Conservation (phyloP, 208 protist genomes). For the Leishmania martiniquensis region DNA sequence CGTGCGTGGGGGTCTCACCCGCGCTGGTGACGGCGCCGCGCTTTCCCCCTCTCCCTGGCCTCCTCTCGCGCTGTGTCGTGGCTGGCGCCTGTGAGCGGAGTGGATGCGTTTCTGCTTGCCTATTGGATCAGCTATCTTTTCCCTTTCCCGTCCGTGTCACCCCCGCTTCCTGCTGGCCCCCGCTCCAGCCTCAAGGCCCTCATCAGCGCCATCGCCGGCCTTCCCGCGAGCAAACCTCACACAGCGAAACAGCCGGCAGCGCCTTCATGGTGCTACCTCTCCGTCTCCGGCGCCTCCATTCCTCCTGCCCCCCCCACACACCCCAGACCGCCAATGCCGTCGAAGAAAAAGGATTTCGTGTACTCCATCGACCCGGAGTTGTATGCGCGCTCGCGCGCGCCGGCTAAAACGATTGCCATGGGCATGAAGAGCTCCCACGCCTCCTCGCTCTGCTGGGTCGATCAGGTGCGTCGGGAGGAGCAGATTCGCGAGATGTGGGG, state of each 20-base stretch:
- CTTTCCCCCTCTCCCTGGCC: neutral
- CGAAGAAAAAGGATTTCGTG: conserved; percentile 46
- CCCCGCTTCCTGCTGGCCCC: neutral
- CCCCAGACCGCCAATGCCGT: conserved; percentile 7
- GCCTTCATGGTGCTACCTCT: neutral
- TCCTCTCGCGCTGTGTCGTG: neutral
- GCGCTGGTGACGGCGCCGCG: neutral
- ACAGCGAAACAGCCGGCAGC: neutral
- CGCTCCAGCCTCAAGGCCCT: neutral
- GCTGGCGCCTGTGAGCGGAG: neutral
- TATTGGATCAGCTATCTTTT: neutral
- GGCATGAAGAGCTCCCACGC: conserved; percentile 64
- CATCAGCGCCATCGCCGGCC: neutral
- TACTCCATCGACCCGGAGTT: conserved; percentile 67
- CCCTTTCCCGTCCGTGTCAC: neutral
- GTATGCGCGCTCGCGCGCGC: conserved; percentile 51
- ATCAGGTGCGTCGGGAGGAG: conserved; percentile 61
- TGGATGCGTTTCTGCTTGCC: neutral
- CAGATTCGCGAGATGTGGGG: conserved; percentile 41
- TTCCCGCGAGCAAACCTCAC: neutral
- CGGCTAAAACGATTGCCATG: conserved; percentile 69
- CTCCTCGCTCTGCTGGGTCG: conserved; percentile 56
- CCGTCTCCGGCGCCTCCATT: neutral
- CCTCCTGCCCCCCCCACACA: neutral
- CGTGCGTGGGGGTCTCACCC: neutral